A percentile compares a stretch with the other conserved stretches of the same genome.
These are phyloP conservation scores for Cladosporium sp. DNA, from an alignment of 2,329 filamentous ascomycete genomes.

Conservation along the genomic window DNA sequence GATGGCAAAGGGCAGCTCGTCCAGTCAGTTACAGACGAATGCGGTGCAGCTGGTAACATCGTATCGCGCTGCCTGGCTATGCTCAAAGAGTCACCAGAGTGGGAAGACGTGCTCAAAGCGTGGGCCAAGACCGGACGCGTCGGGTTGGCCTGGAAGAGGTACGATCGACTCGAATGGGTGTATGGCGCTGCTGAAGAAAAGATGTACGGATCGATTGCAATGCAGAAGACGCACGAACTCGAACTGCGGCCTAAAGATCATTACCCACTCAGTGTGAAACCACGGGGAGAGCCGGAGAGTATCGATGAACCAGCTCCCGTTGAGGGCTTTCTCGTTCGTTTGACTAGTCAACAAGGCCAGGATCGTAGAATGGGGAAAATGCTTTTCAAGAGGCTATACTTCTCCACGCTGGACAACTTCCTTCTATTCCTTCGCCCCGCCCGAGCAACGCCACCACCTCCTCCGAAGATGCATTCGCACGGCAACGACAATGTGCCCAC, in stretches of 20 bases:
- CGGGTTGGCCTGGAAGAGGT: constrained; percentile 64
- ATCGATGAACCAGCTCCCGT: constrained; percentile 57
- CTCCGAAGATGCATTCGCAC: constrained; percentile 48
- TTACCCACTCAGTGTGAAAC: constrained; percentile 51
- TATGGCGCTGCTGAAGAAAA: constrained; percentile 60
- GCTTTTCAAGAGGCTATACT: constrained; percentile 63
- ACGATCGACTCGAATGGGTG: constrained; percentile 65
- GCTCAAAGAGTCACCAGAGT: constrained; percentile 53
- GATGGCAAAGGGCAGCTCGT: constrained; percentile 34
- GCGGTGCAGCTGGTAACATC: constrained; percentile 52
- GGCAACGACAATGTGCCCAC: constrained; percentile 47
- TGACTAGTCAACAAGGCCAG: constrained; percentile 59
- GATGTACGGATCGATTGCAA: constrained; percentile 65
- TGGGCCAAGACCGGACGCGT: constrained; percentile 57
- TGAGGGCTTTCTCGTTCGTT: constrained; percentile 61
- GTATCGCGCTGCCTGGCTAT: constrained; percentile 56
- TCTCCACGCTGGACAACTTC: constrained; percentile 59
- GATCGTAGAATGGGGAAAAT: constrained; percentile 55
- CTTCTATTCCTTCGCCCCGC: constrained; percentile 59
- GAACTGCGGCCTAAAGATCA: constrained; percentile 62
- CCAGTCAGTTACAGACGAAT: constrained; percentile 46
- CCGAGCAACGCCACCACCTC: constrained; percentile 52
- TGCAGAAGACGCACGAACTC: constrained; percentile 62
- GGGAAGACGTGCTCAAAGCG: constrained; percentile 53
- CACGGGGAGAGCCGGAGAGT: constrained; percentile 43